These are phyloP conservation scores for Lycium barbarum DNA, from an alignment of 257 asterid species.

Conservation along the genomic window DNA sequence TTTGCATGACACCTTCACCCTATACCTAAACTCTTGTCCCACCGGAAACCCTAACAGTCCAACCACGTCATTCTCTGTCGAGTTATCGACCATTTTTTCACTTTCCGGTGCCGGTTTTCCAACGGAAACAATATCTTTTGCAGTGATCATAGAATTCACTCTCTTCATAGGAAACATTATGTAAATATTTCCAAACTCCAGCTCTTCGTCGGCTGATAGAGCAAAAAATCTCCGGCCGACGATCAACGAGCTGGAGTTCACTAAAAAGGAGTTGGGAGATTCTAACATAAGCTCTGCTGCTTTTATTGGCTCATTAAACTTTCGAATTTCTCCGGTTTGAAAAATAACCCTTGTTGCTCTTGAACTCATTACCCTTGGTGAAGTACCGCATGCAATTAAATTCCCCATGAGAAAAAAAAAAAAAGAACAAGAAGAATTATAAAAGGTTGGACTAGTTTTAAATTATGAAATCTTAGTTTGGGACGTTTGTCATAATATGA, in stretches of 20 bases:
- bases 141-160: constrained; percentile 55
- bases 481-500: neutral
- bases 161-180: constrained; percentile 66
- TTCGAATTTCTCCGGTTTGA: constrained; percentile 67
- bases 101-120: constrained; percentile 36
- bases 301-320: constrained; percentile 57
- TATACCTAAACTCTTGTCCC: constrained; percentile 30
- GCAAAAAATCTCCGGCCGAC: constrained; percentile 64
- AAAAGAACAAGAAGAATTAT: neutral
- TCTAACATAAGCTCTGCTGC: constrained; percentile 89
- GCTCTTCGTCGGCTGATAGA: constrained; percentile 70
- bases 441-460: neutral
- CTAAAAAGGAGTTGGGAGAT: constrained; percentile 55
- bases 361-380: constrained; percentile 38
- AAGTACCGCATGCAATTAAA: constrained; percentile 54
- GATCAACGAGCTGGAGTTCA: constrained; percentile 51
- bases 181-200: constrained; percentile 62
- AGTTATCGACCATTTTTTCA: neutral
- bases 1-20: constrained; percentile 37
- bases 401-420: constrained; percentile 60
- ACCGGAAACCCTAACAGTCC: constrained; percentile 28
- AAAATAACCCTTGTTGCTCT: constrained; percentile 63
- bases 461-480: neutral
- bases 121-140: constrained; percentile 61
- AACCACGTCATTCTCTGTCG: neutral